Conservation (phyloP, 371 early-diverging fungal genomes). For the Apophysomyces trapeziformis region DNA sequence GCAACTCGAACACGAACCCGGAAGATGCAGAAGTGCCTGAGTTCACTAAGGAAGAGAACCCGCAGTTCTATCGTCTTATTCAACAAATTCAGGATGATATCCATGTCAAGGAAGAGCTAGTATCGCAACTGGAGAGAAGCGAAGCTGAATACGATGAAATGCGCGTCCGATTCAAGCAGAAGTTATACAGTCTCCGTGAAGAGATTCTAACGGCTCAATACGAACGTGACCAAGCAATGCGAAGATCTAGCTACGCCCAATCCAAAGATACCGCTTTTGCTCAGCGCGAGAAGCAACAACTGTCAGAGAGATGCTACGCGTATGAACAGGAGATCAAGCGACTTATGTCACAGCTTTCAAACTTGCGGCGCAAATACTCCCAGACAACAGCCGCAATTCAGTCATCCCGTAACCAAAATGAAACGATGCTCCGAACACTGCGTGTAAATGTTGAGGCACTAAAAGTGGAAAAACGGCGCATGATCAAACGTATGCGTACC, state of each 20-base stretch:
- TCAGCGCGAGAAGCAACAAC: conserved; percentile 19
- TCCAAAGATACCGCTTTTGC: conserved; percentile 15
- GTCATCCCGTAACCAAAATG: conserved; percentile 50
- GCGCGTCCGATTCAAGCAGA: conserved; percentile 68
- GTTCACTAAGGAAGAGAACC: conserved; percentile 22
- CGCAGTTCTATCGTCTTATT: conserved; percentile 40
- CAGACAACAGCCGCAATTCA: conserved; percentile 55
- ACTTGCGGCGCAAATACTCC: conserved; percentile 54
- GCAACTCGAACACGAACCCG: conserved; percentile 12
- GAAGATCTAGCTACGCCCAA: conserved; percentile 20
- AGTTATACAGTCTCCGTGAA: conserved; percentile 59
- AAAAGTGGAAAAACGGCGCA: conserved; percentile 72
- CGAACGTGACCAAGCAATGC: conserved; percentile 64
- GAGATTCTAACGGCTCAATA: conserved; percentile 54
- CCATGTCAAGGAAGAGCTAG: conserved; percentile 58
- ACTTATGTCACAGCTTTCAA: conserved; percentile 66
- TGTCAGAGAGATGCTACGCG: conserved; percentile 30
- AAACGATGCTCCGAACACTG: conserved; percentile 49
- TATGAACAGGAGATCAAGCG: conserved; percentile 71
- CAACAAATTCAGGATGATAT: conserved; percentile 68
- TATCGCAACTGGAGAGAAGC: conserved; percentile 51
- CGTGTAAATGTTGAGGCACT: conserved; percentile 56
- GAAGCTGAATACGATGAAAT: conserved; percentile 53
- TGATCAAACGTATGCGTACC: conserved; percentile 77
- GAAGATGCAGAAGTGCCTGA: conserved; percentile 24